Evolutionary conservation across 2,329 filamentous ascomycete species (phyloP).

Genomic region (Pseudonectria buxi): DNA sequence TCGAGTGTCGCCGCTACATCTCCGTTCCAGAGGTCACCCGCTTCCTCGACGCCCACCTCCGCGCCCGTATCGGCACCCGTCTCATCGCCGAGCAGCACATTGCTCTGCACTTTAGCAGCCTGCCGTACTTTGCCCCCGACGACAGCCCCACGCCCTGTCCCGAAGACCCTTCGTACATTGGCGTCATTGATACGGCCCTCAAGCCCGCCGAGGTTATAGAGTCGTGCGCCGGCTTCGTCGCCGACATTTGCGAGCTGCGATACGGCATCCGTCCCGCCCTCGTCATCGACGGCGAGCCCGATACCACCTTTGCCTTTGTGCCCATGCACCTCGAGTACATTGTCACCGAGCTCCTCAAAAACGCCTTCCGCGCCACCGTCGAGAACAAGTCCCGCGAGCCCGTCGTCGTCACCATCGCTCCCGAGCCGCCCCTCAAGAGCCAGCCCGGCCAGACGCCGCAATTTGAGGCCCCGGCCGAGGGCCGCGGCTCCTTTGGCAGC

Average conservation of each 20-base stretch:
- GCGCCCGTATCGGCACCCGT: constrained; percentile 87
- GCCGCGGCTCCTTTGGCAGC: constrained; percentile 34
- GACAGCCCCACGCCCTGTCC: constrained; percentile 44
- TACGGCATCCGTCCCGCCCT: constrained; percentile 83
- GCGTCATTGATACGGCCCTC: constrained; percentile 88
- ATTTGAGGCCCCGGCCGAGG: constrained; percentile 30
- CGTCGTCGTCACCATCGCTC: constrained; percentile 87
- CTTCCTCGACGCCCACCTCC: constrained; percentile 89
- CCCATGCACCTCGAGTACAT: constrained; percentile 98
- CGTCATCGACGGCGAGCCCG: constrained; percentile 75
- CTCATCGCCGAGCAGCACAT: constrained; percentile 96
- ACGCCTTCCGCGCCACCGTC: constrained; percentile 88
- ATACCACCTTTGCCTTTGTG: constrained; percentile 86
- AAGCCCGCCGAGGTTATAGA: constrained; percentile 76
- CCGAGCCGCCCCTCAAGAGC: constrained; percentile 42
- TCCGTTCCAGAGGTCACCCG: constrained; percentile 72
- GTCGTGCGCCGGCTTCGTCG: constrained; percentile 81
- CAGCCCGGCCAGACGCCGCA: constrained; percentile 15
- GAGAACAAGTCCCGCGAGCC: constrained; percentile 78
- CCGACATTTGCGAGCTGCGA: constrained; percentile 92
- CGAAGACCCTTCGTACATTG: constrained; percentile 66
- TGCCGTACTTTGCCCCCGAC: constrained; percentile 59
- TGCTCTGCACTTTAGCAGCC: constrained; percentile 67
- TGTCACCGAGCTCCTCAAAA: constrained; percentile 91
- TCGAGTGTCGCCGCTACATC: constrained; percentile 91